Evolutionary conservation across 2,329 filamentous ascomycete species (phyloP), one percentile per base, ranked within the genome.

Genomic region (Monilinia fructicola): DNA sequence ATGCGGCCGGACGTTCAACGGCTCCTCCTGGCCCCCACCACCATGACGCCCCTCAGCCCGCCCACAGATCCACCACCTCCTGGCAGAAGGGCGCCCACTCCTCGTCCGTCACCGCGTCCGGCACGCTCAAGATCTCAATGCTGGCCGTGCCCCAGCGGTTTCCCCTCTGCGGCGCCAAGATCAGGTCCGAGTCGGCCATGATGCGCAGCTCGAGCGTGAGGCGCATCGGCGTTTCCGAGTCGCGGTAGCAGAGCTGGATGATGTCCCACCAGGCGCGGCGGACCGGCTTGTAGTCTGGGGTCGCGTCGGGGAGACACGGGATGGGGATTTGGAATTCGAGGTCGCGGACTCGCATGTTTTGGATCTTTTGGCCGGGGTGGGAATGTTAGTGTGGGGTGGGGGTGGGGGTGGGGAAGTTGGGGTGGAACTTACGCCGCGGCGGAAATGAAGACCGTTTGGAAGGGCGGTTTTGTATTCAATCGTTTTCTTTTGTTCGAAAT

Each of bases 221-320:
- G 3, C 80, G 77, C 76, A 81, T 79, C 0, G 80, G 78, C 2
- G 74, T 76, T 9, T 75, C 74, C 11, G 71, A 71, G 55, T 78
- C 72, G 52, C 74, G 71, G 68, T 83, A 82, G n/a, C 77, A 78
- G 1, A 78, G 75, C 7, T 79, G 75, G 68, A 83, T 82, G 18
- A 79, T 79, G 65, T 82, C 81, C 81, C 81, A 83, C 81, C 81
- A 83, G 0, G 81, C 81, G 5, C 76, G 76, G 63, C 80, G 79
- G 1, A 82, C 78, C 26, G 79, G 72, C 14, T 72, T 75, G 70
- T 77, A 81, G 73, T 83, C 81, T 1, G 78, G 75, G 1, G 63
- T 28, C 1, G 5, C 6, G 46, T 53, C 16, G 18, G 77, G 73
- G 16, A 74, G 70, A 0, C 77, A 73, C 6, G 78, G 78, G 6